These are phyloP conservation scores for Zelonia costaricensis DNA, from an alignment of 208 protist genomes.

Conservation along the genomic window DNA sequence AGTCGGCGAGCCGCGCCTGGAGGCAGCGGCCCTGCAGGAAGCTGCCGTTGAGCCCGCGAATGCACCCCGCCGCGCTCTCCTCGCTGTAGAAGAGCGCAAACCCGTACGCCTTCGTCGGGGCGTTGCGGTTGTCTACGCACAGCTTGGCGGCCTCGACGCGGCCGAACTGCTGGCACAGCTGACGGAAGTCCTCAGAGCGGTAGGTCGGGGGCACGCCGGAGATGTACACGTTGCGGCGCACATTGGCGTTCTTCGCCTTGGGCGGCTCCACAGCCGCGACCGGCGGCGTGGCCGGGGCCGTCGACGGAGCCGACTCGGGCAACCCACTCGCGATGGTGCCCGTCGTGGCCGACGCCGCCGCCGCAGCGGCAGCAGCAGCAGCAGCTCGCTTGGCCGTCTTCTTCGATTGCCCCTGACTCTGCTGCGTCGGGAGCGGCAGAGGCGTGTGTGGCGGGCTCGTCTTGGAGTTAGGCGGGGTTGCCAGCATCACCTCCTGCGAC, in stretches of 20 bases:
- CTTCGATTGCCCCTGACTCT: background rate
- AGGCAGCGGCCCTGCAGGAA: constrained; percentile 40
- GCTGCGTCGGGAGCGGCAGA: background rate
- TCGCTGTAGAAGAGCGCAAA: constrained; percentile 73
- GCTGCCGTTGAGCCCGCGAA: constrained; percentile 50
- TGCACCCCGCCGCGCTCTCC: constrained; percentile 51
- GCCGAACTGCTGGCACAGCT: constrained; percentile 63
- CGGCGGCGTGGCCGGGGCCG: background rate
- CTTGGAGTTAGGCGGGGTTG: background rate
- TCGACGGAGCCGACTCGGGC: background rate
- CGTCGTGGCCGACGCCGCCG: background rate
- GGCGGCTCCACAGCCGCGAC: background rate
- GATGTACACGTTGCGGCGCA: constrained; percentile 81
- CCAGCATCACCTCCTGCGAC: background rate
- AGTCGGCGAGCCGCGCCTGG: constrained; percentile 64
- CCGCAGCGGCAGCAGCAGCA: background rate
- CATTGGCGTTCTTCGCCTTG: constrained; percentile 22
- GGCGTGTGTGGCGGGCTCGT: background rate
- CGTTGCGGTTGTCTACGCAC: constrained; percentile 53
- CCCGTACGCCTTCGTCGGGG: constrained; percentile 67
- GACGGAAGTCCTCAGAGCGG: constrained; percentile 52
- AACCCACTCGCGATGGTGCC: no score
- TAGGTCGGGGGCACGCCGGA: constrained; percentile 52
- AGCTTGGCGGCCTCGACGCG: constrained; percentile 68
- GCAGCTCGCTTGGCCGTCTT: background rate